Evolutionary conservation across 495 filamentous ascomycete genomes (phyloP).

Genomic region (Aspergillus cristatus): DNA sequence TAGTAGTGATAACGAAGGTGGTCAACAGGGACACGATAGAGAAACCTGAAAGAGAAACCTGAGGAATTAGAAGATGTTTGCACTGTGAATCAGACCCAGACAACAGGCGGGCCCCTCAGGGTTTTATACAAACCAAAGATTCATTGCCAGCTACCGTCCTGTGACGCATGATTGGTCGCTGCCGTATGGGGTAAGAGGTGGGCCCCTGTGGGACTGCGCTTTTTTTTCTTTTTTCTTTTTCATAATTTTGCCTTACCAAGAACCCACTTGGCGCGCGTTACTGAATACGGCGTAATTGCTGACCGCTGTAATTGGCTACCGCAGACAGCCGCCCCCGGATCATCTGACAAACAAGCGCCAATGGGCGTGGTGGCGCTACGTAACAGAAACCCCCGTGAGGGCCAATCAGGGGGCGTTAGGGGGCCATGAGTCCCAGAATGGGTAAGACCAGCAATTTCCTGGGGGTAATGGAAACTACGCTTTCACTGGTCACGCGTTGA

Average conservation of each 20-base stretch:
- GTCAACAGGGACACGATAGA: no score
- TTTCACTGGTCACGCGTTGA: conserved; percentile 13
- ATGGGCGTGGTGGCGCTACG: conserved; percentile 19
- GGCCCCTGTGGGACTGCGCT: not conserved
- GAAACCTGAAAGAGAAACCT: no score
- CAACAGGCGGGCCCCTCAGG: no score
- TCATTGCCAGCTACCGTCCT: no score
- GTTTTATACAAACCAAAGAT: no score
- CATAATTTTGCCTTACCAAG: not conserved
- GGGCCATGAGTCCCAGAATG: conserved; percentile 1
- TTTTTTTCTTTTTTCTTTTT: not conserved
- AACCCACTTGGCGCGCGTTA: conserved; percentile 6
- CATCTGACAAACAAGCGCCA: conserved; percentile 23
- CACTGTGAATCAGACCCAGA: no score
- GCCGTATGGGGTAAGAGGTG: not conserved
- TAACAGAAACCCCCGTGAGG: conserved; percentile 28
- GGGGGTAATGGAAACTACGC: conserved; percentile 24
- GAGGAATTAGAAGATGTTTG: no score
- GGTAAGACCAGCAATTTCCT: conserved; percentile 13
- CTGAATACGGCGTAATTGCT: no score
- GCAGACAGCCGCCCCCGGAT: conserved; percentile 9
- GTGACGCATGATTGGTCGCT: no score
- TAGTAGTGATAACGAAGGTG: no score
- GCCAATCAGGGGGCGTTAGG: conserved; percentile 19
- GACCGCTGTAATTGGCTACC: no score